A percentile compares a stretch with the other conserved stretches of the same genome.
Conservation (phyloP, 257 asterid species). For the Ballota nigra region DNA sequence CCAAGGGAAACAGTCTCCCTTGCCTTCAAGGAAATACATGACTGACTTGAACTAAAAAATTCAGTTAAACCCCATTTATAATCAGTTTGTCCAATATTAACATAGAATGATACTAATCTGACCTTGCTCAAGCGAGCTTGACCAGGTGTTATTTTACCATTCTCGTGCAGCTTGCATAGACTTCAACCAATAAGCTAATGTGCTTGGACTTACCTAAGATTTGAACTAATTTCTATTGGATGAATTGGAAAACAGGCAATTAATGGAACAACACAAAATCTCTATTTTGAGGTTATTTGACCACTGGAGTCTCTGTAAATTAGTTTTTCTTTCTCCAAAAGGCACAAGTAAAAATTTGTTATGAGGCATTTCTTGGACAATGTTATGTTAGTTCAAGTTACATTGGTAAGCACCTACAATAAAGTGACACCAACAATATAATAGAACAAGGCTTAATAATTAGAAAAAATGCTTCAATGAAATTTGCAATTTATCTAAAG, state of each 20-base stretch:
- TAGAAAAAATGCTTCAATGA: too few species aligned
- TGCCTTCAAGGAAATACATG: slow-evolving; percentile 76
- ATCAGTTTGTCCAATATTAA: not conserved
- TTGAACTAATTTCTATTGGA: slow-evolving; percentile 83
- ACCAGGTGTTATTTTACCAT: slow-evolving; percentile 92
- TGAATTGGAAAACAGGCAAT: slow-evolving; percentile 96
- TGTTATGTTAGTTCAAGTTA: too few species aligned
- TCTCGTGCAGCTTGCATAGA: slow-evolving; percentile 86
- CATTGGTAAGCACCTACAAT: too few species aligned
- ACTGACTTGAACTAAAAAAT: slow-evolving; percentile 39
- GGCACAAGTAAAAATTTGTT: too few species aligned
- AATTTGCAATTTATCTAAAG: too few species aligned
- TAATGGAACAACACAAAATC: slow-evolving; percentile 88
- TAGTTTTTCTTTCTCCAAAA: too few species aligned
- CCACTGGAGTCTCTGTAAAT: too few species aligned
- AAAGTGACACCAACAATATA: too few species aligned
- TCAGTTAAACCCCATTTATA: slow-evolving; percentile 8
- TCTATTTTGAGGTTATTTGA: too few species aligned
- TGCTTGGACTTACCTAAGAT: slow-evolving; percentile 91
- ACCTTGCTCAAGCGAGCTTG: slow-evolving; percentile 98
- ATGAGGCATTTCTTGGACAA: too few species aligned
- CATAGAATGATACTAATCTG: slow-evolving; percentile 8
- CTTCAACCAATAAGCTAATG: slow-evolving; percentile 93
- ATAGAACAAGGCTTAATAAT: too few species aligned
- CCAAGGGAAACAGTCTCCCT: slow-evolving; percentile 89